A percentile compares a stretch with the other conserved stretches of the same genome.
phyloP scores from a whole-genome alignment of 2,329 filamentous ascomycete genomes.

The Xylariaceae sp. region DNA sequence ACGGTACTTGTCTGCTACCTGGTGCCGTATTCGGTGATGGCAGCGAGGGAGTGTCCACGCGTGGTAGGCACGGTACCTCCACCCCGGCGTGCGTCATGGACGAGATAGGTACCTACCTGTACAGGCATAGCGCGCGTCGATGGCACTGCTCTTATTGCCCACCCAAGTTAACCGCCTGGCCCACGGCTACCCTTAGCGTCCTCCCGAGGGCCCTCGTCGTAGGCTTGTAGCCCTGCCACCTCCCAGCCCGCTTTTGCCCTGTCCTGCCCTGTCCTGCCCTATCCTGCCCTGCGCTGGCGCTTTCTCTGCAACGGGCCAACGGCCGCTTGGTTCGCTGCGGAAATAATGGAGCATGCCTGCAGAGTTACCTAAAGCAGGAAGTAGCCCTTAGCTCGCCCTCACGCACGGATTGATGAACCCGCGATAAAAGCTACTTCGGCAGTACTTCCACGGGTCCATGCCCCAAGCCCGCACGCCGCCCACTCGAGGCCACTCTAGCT shows the following conservation, averaged over 20 bases:
- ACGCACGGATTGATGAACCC: conserved; percentile 6
- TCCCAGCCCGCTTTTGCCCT: conserved; percentile 13
- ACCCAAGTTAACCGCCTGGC: neutral
- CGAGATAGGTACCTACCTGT: neutral
- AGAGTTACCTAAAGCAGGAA: neutral
- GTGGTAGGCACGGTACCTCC: too few relatives aligned
- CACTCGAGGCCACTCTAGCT: neutral
- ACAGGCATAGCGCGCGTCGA: neutral
- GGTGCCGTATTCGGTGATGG: too few relatives aligned
- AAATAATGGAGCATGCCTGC: conserved; percentile 3
- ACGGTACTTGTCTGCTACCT: too few relatives aligned
- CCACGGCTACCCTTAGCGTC: neutral
- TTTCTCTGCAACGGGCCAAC: neutral
- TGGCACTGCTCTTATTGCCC: neutral
- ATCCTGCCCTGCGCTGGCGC: conserved; percentile 8
- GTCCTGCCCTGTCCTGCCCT: conserved; percentile 10
- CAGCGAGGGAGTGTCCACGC: too few relatives aligned
- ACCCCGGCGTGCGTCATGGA: too few relatives aligned
- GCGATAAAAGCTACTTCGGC: conserved; percentile 8
- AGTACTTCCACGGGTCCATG: neutral
- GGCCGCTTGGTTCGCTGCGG: neutral
- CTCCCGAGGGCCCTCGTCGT: neutral
- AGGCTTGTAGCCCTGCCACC: conserved; percentile 11
- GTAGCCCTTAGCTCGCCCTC: conserved; percentile 8
- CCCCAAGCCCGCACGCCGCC: too few relatives aligned